Base-by-base conservation (phyloP, 2,329 filamentous ascomycete genomes). In the Coccinonectria pachysandricola region DNA sequence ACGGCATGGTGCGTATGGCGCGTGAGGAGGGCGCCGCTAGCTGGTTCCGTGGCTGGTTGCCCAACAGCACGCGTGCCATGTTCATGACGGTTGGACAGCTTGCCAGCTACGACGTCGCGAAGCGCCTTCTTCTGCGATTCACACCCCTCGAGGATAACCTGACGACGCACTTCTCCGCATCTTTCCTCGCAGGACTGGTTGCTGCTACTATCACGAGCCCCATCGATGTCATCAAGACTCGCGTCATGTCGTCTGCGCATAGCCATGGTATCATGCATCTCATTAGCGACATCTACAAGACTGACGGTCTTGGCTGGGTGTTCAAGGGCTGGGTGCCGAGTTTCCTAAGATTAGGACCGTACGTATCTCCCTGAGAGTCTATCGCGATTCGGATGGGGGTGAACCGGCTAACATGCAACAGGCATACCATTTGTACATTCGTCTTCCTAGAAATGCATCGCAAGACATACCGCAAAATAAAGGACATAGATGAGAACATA, bases 251-350 rank as follows among this genome's bases (percentile, higher is more conserved):
- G 35, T 70, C 76, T 13, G 56, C 57, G 24, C 52, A 60, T 21
- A 52, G 59, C 35, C 47, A 60, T 36, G 62, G 68, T 14, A 56
- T 91, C 15, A 37, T 70, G 3, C 61, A 60, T 30, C 53, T 86
- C 12, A 56, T 92, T 28, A 57, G 60, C 21, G 74, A 82, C 22
- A 75, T 87, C 16, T 81, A 76, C 38, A 67, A 62, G 28, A 60
- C 69, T 11, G 82, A 92, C 48, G 85, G 85, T 2, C 52, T 82
- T 25, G 57, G 67, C 22, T 93, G 85, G 85, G 78, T 88, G 69
- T 92, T 92, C 58, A 82, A 83, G 54, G 85, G 85, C 34, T 92
- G 84, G 83, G 75, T 87, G 23, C 85, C 85, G n/a, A 75, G 71
- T 42, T 79, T 79, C 48, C 59, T 78, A 37, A 58, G 75, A 32